Percentiles rank a stretch among this genome's conserved stretches.
Conservation (phyloP, 139 green algal species). For the Pseudopediastrum boryanum region DNA sequence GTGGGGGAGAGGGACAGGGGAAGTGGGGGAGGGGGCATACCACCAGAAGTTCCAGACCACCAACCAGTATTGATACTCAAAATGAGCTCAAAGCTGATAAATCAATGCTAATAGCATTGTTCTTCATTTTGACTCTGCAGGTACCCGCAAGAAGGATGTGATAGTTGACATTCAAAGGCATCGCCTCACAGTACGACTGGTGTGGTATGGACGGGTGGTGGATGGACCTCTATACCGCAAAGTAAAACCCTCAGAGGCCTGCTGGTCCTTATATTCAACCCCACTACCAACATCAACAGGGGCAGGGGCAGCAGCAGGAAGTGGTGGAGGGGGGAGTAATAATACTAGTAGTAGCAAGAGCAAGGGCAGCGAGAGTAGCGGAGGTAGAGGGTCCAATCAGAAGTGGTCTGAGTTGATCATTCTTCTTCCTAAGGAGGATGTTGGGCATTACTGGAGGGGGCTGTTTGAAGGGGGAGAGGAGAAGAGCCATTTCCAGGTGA, state of each 20-base stretch:
- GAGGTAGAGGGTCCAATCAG: not conserved
- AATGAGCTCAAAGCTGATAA: not conserved
- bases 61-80: not conserved
- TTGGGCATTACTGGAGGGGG: slow-evolving; percentile 61
- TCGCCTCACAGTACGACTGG: slow-evolving; percentile 53
- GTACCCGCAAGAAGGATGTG: slow-evolving; percentile 40
- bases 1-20: not conserved
- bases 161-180: slow-evolving; percentile 30
- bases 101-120: not conserved
- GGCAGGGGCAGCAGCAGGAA: not conserved
- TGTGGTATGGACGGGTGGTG: slow-evolving; percentile 67
- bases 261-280: slow-evolving; percentile 66
- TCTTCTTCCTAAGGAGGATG: slow-evolving; percentile 69
- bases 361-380: not conserved
- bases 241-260: slow-evolving; percentile 50
- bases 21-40: not conserved
- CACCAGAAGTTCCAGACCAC: not conserved
- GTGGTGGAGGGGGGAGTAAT: no score
- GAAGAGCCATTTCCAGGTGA: slow-evolving; percentile 66
- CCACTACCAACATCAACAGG: not conserved
- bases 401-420: slow-evolving; percentile 7
- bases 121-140: slow-evolving; percentile 10
- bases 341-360: not conserved
- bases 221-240: slow-evolving; percentile 54
- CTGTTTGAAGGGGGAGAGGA: slow-evolving; percentile 74